Conservation (phyloP, 176 grass and related monocot genomes). For the Cenchrus purpureus region DNA sequence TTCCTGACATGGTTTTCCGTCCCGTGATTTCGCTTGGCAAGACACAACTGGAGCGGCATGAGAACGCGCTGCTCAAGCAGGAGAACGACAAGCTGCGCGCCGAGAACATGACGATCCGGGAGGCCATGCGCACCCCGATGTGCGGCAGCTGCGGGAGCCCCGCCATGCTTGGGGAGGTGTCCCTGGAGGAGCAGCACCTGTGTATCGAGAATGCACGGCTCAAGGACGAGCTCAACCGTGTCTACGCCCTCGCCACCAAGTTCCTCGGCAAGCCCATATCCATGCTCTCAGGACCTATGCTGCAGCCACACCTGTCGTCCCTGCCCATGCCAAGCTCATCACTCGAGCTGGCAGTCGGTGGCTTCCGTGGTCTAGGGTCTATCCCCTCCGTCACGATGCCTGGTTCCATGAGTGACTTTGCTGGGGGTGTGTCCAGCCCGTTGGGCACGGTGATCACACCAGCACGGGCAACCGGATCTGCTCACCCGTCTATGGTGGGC, state of each 20-base stretch:
- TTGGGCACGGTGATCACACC: conserved; percentile 79
- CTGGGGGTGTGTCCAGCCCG: conserved; percentile 51
- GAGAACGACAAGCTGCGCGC: conserved; percentile 91
- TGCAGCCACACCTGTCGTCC: conserved; percentile 40
- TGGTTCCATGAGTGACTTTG: conserved; percentile 57
- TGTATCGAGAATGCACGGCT: conserved; percentile 89
- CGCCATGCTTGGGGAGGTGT: conserved; percentile 82
- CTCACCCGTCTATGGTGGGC: conserved; percentile 25
- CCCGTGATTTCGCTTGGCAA: conserved; percentile 22
- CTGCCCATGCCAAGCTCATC: conserved; percentile 70
- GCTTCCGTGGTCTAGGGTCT: conserved; percentile 53
- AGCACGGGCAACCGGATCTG: conserved; percentile 31
- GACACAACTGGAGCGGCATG: conserved; percentile 97
- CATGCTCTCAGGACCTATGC: conserved; percentile 13
- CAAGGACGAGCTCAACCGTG: conserved; percentile 85
- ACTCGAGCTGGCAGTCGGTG: conserved; percentile 70
- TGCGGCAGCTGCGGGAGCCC: conserved; percentile 84
- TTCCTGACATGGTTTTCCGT: background rate
- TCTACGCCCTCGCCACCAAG: conserved; percentile 77
- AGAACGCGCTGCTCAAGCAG: conserved; percentile 89
- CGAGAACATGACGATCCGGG: conserved; percentile 84
- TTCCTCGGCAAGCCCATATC: conserved; percentile 82
- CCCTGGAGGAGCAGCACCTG: conserved; percentile 92
- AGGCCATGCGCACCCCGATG: conserved; percentile 81
- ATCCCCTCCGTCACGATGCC: conserved; percentile 29